Base-by-base conservation (phyloP, 1,284 basidiomycete species). In the Ustilago loliicola region DNA sequence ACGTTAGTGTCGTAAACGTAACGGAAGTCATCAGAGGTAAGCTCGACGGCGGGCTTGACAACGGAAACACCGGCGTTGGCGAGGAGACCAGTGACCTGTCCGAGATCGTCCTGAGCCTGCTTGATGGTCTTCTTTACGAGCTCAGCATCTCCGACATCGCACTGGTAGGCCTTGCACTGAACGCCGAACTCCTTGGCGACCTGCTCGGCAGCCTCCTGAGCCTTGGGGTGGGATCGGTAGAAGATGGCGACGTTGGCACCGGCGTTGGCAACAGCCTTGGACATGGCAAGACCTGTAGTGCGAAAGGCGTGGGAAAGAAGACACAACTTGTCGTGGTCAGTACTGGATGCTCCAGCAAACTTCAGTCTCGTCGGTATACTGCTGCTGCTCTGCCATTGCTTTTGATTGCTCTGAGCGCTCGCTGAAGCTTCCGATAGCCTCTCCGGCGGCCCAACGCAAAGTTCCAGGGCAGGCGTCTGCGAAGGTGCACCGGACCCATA, bases 1-100 rank as follows among this genome's bases (percentile, higher is more conserved):
- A 86, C 85, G 70, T 86, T 86, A 66, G 83, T 82, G 73, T 85
- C 74, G 77, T 83, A 86, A 30, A 86, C 83, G 72, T 84, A 83
- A 69, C 80, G 72, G 79, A 84, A 85, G 81, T 86, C 83, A 8
- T 85, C 83, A 10, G 80, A 38, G 42, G 79, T 85, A 23, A 86
- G 77, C 62, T 85, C 85, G 47, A 89, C 59, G 0, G 83, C 85
- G 9, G 83, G 85, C 79, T 86, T 85, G 56, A 86, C 83, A 27
- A 85, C 82, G 21, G 81, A 83, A 38, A 85, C 82, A 77, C 83
- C 83, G 38, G 81, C 83, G 69, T 85, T 82, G 66, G 85, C 85
- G 40, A 83, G 77, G 25, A 86, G 74, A 54, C 80, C 83, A 27
- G 80, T 83, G 58, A 86, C 75, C 57, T 80, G 81, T 47, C 83